Evolutionary conservation across 805 yeast genomes (phyloP).

Genomic region (Starmerella vaccinii): DNA sequence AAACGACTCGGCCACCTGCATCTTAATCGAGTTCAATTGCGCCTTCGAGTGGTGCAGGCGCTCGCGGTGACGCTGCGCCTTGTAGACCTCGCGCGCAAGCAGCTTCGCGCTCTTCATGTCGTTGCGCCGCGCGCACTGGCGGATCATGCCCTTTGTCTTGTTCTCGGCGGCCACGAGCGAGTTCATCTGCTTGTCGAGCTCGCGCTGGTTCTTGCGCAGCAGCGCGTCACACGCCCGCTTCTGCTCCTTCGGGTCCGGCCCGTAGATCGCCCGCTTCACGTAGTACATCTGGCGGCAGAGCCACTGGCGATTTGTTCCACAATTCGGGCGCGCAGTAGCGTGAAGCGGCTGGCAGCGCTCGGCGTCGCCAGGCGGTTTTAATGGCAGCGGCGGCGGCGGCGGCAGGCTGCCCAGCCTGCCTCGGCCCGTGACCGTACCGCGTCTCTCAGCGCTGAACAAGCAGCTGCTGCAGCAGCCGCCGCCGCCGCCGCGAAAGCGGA

Average conservation of each 20-base stretch:
- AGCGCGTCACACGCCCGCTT: slow-evolving; percentile 67
- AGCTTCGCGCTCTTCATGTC: slow-evolving; percentile 65
- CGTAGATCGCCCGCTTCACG: slow-evolving; percentile 81
- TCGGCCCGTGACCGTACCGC: too few species aligned
- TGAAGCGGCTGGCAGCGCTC: too few species aligned
- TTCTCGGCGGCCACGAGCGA: slow-evolving; percentile 49
- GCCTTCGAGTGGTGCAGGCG: slow-evolving; percentile 73
- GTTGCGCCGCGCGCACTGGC: slow-evolving; percentile 61
- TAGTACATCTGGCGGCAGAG: slow-evolving; percentile 55
- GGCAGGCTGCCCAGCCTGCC: too few species aligned
- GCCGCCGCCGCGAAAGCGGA: too few species aligned
- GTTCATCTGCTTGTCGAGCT: slow-evolving; percentile 66
- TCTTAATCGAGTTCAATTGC: slow-evolving; percentile 69
- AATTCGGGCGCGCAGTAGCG: too few species aligned
- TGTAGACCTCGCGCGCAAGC: slow-evolving; percentile 73
- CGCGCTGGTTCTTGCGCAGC: slow-evolving; percentile 74
- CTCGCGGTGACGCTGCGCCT: slow-evolving; percentile 60
- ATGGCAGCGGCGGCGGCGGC: too few species aligned
- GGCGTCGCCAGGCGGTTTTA: too few species aligned
- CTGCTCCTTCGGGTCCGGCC: slow-evolving; percentile 86
- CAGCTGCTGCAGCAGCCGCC: too few species aligned
- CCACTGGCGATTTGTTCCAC: background rate
- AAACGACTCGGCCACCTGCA: slow-evolving; percentile 88
- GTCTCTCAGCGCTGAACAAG: too few species aligned
- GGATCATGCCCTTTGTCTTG: slow-evolving; percentile 70